phyloP scores from a whole-genome alignment of 495 filamentous ascomycete species.

The Terfezia claveryi region DNA sequence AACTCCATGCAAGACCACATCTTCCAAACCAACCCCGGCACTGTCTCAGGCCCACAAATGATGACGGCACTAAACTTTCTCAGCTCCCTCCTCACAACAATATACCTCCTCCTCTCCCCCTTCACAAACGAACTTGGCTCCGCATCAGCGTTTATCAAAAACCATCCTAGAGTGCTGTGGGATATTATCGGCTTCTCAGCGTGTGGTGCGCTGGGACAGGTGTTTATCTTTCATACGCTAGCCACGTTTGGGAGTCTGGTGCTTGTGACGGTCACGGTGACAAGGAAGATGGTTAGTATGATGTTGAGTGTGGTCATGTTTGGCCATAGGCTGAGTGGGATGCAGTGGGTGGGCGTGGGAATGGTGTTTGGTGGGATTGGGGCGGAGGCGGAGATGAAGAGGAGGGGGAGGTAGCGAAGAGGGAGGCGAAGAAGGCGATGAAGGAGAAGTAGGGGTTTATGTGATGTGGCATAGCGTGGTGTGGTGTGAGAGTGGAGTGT shows the following conservation, averaged over 20 bases:
- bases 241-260: constrained; percentile 76
- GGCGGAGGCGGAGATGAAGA: constrained; percentile 62
- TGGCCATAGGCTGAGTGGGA: constrained; percentile 59
- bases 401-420: constrained; percentile 72
- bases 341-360: constrained; percentile 80
- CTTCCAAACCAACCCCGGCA: constrained; percentile 29
- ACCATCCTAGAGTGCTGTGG: constrained; percentile 55
- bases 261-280: constrained; percentile 90
- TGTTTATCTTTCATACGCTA: constrained; percentile 95
- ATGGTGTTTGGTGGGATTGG: constrained; percentile 92
- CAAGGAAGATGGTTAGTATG: constrained; percentile 98
- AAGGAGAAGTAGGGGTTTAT: constrained; percentile 10
- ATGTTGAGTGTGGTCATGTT: constrained; percentile 86
- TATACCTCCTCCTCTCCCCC: constrained; percentile 57
- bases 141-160: constrained; percentile 56
- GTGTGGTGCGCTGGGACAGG: constrained; percentile 84
- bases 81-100: constrained; percentile 46
- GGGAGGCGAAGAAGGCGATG: constrained; percentile 35
- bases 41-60: constrained; percentile 70
- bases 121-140: constrained; percentile 57
- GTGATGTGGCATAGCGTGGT: neutral
- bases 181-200: constrained; percentile 76
- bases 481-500: constrained; percentile 2
- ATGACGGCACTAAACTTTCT: constrained; percentile 96
- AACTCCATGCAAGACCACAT: constrained; percentile 95